Base-by-base conservation (phyloP, 73 alveolate genomes). In the Urostyla sp. region DNA sequence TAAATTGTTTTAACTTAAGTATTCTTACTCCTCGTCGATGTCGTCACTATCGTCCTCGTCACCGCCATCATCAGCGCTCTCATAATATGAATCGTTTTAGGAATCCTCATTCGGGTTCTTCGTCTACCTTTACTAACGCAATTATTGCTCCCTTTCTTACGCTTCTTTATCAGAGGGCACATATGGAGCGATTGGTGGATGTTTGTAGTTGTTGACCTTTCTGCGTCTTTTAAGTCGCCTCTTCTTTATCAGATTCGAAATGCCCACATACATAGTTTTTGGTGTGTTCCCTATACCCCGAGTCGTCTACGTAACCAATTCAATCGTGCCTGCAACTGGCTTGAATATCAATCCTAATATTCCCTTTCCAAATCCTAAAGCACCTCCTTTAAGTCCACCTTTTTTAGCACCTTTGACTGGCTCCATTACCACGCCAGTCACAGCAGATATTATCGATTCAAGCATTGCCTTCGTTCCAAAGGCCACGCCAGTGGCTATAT, bases 381-480 rank as follows among this genome's bases (percentile, higher is more conserved):
- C 92, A 16, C 90, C 88, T 13, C 98, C 98, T 72, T 67, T 87
- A 36, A 90, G 49, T 48, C 95, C 95, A 24, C 80, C 82, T 75
- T 80, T 38, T 60, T 90, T 93, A 8, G 95, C 96, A 2, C 98
- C 98, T 79, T 88, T 92, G 56, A 82, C 54, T 11, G 98, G 98
- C 58, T 93, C 95, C 46, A 84, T 67, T 34, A 93, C 94, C 11
- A 93, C 91, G 48, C 95, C 98, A 13, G 95, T 75, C 52, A 93
- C 91, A 0, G 94, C 98, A 59, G 84, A 54, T 51, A 82, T 58
- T 34, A 93, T 35, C 4, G 93, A 87, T 32, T 80, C 72, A 53
- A 83, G 66, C 96, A 93, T 83, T 0, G 72, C 26, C n/a, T 73
- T 61, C 0, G 93, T 51, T 21, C 93, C 93, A 15, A 46, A 38